These are phyloP conservation scores for Lithohypha guttulata DNA, from an alignment of 2,329 filamentous ascomycete species.

Conservation along the genomic window DNA sequence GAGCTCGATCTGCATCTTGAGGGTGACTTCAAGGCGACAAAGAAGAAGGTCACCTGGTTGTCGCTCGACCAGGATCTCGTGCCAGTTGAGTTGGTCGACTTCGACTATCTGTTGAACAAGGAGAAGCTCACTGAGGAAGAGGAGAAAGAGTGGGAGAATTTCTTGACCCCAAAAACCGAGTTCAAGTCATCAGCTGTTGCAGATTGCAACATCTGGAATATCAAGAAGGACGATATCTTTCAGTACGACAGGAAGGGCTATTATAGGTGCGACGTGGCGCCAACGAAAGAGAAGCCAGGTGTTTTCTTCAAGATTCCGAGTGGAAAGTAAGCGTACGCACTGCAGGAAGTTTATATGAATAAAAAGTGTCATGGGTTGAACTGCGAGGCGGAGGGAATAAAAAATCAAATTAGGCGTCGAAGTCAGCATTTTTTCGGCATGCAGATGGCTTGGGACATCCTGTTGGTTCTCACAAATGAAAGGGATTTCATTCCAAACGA, in stretches of 20 bases:
- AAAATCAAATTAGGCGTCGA: too few relatives aligned
- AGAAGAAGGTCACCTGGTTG: constrained; percentile 87
- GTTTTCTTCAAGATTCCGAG: constrained; percentile 23
- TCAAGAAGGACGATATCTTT: constrained; percentile 75
- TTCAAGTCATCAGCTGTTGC: constrained; percentile 59
- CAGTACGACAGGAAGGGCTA: constrained; percentile 83
- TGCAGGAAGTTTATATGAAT: too few relatives aligned
- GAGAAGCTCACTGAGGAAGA: constrained; percentile 74
- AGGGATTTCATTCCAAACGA: too few relatives aligned
- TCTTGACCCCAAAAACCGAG: constrained; percentile 60
- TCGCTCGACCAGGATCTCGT: constrained; percentile 62
- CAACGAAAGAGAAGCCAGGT: constrained; percentile 14
- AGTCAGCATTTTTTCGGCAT: too few relatives aligned
- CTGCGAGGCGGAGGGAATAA: too few relatives aligned
- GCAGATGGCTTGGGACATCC: too few relatives aligned
- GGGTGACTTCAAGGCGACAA: constrained; percentile 77
- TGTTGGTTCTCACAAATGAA: too few relatives aligned
- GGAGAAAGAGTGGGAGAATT: constrained; percentile 63
- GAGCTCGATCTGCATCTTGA: constrained; percentile 70
- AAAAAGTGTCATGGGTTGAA: too few relatives aligned
- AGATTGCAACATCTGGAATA: constrained; percentile 60
- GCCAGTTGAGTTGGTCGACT: constrained; percentile 79
- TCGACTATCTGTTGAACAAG: constrained; percentile 91
- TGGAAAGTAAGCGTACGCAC: constrained; percentile 16
- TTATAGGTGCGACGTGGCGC: constrained; percentile 59